Evolutionary conservation across 2,329 filamentous ascomycete species (phyloP).

Genomic region (Fusarium sp.): DNA sequence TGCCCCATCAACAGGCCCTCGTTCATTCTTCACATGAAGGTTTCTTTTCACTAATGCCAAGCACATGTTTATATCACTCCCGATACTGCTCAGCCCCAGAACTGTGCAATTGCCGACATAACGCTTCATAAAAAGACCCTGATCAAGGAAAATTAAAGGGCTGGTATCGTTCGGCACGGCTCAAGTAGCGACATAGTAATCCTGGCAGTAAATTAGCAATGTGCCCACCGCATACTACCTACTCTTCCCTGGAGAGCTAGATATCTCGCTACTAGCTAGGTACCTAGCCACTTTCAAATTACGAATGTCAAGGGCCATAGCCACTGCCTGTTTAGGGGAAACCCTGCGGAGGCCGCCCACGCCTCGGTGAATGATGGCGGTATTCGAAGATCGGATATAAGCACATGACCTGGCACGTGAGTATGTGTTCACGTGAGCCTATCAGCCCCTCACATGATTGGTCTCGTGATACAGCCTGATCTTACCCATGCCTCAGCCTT

Average conservation of each 20-base stretch:
- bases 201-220: constrained; percentile 7
- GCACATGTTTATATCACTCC: background rate
- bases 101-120: constrained; percentile 4
- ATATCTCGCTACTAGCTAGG: background rate
- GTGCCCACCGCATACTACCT: constrained; percentile 1
- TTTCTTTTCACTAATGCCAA: constrained; percentile 6
- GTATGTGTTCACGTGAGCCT: accelerated
- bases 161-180: constrained; percentile 3
- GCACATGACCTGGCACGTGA: constrained; percentile 4
- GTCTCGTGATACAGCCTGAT: constrained; percentile 30
- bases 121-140: background rate
- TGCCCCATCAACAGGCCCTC: background rate
- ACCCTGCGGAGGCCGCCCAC: background rate
- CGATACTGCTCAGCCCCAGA: background rate
- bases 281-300: constrained; percentile 13
- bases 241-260: constrained; percentile 15
- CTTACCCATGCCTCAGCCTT: constrained; percentile 36
- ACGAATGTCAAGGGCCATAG: constrained; percentile 11
- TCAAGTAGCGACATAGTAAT: constrained; percentile 3
- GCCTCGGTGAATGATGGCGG: constrained; percentile 3
- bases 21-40: background rate
- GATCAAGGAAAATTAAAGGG: background rate
- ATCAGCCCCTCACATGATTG: constrained; percentile 23
- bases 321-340: constrained; percentile 8
- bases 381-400: background rate